These are phyloP conservation scores for Ministeria vibrans DNA, from an alignment of 78 protist genomes.

Conservation along the genomic window DNA sequence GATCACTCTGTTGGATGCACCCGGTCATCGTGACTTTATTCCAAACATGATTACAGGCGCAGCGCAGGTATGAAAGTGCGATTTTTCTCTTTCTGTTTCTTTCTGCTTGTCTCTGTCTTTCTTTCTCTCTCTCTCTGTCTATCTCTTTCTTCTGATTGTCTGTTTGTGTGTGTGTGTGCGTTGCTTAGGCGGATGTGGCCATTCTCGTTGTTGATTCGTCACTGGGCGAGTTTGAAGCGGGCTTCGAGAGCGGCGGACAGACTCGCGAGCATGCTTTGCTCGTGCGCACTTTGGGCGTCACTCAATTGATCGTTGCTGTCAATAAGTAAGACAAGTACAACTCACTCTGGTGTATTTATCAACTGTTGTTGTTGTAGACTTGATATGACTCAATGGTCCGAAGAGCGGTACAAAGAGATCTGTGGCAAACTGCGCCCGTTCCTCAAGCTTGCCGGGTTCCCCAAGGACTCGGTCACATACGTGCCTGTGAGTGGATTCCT, in stretches of 20 bases:
- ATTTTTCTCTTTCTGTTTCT: background rate
- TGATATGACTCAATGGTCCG: constrained; percentile 24
- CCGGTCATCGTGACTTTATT: constrained; percentile 97
- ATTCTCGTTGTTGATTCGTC: constrained; percentile 80
- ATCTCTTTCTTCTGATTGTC: background rate
- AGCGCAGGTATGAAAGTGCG: constrained; percentile 61
- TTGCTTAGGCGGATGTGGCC: constrained; percentile 82
- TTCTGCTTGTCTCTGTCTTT: background rate
- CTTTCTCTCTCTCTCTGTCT: background rate
- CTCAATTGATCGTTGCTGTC: constrained; percentile 79
- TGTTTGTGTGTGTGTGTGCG: background rate
- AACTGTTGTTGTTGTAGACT: background rate
- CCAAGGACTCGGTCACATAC: constrained; percentile 20
- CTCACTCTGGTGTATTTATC: no score
- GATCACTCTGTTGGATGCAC: constrained; percentile 96
- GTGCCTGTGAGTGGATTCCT: constrained; percentile 65
- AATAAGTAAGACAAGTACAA: constrained; percentile 93
- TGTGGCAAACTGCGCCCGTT: constrained; percentile 39
- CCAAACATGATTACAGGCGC: constrained; percentile 92
- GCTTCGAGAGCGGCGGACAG: constrained; percentile 86
- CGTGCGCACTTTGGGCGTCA: constrained; percentile 77
- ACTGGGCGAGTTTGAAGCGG: constrained; percentile 82
- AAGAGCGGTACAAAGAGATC: constrained; percentile 57
- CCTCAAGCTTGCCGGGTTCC: constrained; percentile 52
- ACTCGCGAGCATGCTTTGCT: constrained; percentile 87